phyloP scores from a whole-genome alignment of 2,329 filamentous ascomycete genomes.

The Plectosphaerella cucumerina region DNA sequence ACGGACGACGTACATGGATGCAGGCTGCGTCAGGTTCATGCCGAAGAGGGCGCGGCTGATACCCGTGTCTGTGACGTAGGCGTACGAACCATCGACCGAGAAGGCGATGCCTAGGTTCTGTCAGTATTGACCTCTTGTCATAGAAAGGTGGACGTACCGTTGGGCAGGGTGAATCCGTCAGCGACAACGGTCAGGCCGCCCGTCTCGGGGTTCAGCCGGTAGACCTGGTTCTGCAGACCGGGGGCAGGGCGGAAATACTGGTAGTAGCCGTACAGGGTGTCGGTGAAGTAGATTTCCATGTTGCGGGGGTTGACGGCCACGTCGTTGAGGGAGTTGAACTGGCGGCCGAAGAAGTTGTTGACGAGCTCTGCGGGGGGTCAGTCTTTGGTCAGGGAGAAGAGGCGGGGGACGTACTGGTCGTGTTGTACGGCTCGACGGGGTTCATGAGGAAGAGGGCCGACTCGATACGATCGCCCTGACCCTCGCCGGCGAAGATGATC shows the following conservation, averaged over 20 bases:
- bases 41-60: slow-evolving; percentile 39
- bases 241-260: slow-evolving; percentile 54
- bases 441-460: slow-evolving; percentile 39
- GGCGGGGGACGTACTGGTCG: slow-evolving; percentile 30
- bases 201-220: slow-evolving; percentile 46
- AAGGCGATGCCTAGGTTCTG: slow-evolving; percentile 40
- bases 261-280: slow-evolving; percentile 54
- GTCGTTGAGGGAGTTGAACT: slow-evolving; percentile 59
- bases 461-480: slow-evolving; percentile 37
- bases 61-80: slow-evolving; percentile 57
- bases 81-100: slow-evolving; percentile 44
- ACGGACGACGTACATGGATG: slow-evolving; percentile 35
- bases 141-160: slow-evolving; percentile 24
- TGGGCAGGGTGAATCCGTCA: slow-evolving; percentile 52
- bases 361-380: slow-evolving; percentile 35
- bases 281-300: slow-evolving; percentile 61
- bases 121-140: background rate
- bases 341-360: slow-evolving; percentile 55
- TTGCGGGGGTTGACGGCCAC: slow-evolving; percentile 47
- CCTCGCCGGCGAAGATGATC: slow-evolving; percentile 45
- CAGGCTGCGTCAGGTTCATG: slow-evolving; percentile 31
- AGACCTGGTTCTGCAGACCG: slow-evolving; percentile 53
- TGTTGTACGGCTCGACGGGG: slow-evolving; percentile 43
- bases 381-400: accelerated
- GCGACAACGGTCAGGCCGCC: slow-evolving; percentile 51